phyloP scores from a whole-genome alignment of 208 protist genomes.

The Giardia muris region DNA sequence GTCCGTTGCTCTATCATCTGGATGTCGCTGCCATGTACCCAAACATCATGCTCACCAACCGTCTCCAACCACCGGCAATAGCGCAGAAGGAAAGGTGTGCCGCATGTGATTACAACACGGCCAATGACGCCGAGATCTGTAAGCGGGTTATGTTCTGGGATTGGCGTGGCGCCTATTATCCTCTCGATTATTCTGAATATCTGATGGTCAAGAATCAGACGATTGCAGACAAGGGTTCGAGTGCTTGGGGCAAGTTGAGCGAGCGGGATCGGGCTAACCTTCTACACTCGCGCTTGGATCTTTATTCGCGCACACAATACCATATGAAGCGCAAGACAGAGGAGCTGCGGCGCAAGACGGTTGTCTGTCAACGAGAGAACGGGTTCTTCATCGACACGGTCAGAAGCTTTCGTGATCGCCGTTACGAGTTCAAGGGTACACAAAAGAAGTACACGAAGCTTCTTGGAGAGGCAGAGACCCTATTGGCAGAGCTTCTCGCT shows the following conservation, averaged over 20 bases:
- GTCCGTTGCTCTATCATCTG: slow-evolving; percentile 95
- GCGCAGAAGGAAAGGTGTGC: slow-evolving; percentile 36
- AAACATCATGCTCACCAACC: slow-evolving; percentile 99
- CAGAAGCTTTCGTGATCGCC: slow-evolving; percentile 85
- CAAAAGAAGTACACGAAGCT: slow-evolving; percentile 73
- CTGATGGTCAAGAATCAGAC: slow-evolving; percentile 75
- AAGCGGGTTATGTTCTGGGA: slow-evolving; percentile 89
- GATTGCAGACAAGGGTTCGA: slow-evolving; percentile 45
- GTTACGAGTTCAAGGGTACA: slow-evolving; percentile 92
- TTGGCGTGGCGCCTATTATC: slow-evolving; percentile 88
- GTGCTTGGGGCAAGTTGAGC: not conserved
- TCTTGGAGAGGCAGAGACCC: not conserved
- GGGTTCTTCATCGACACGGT: slow-evolving; percentile 99
- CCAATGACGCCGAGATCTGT: slow-evolving; percentile 51
- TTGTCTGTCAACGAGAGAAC: slow-evolving; percentile 97
- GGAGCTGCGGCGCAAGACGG: slow-evolving; percentile 52
- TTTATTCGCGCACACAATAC: not conserved
- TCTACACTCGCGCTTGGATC: not conserved
- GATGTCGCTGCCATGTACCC: slow-evolving; percentile 99
- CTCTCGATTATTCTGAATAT: slow-evolving; percentile 72
- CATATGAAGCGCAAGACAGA: not conserved
- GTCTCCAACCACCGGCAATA: slow-evolving; percentile 82
- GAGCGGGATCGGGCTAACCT: not conserved
- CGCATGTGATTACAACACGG: slow-evolving; percentile 41
- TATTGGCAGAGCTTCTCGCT: not conserved